Evolutionary conservation across 2,329 filamentous ascomycete species (phyloP), one percentile per base, ranked within the genome.

Genomic region (Nemania sp.): DNA sequence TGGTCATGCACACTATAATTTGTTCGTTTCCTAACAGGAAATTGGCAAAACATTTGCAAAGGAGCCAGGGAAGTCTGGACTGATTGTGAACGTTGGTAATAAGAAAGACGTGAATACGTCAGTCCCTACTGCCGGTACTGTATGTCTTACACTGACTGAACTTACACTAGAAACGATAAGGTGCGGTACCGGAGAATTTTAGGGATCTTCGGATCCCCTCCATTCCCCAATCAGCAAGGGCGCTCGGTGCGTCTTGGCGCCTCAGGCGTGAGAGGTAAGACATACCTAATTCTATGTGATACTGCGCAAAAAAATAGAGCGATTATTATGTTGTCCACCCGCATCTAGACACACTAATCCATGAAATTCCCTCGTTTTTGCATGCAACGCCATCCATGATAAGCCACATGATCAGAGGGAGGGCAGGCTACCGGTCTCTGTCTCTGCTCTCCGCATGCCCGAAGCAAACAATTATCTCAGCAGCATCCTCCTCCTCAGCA

Each of bases 391-490:
- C 48, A 20, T 50, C 34, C 37, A 57, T 52, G 48, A 53, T 61
- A 52, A 42, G 53, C 42, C 59, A 39, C 42, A 43, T 47, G 48
- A 36, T 54, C 49, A 47, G 37, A 54, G 33, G 36, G 9, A 53
- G 45, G 22, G 47, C 49, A 48, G 54, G 49, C 45, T 57, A 31
- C 54, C 24, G 45, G 48, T 53, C 50, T 52, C 24, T 44, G 48
- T 53, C 50, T 52, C 53, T 49, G 34, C 47, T 59, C 53, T 59
- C 59, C 28, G 50, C 56, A 47, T 52, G 41, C 39, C 20, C 36
- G 31, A 58, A 41, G 49, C 50, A 14, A 6, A 37, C 51, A n/a
- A 14, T 47, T 39, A 22, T 34, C 20, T 36, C 48, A 33, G 34
- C 19, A 15, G 19, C 31, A 33, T 6, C 15, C 36, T 24, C 56